Conservation (phyloP, 306 rosid species). For the Carpinus fangiana region DNA sequence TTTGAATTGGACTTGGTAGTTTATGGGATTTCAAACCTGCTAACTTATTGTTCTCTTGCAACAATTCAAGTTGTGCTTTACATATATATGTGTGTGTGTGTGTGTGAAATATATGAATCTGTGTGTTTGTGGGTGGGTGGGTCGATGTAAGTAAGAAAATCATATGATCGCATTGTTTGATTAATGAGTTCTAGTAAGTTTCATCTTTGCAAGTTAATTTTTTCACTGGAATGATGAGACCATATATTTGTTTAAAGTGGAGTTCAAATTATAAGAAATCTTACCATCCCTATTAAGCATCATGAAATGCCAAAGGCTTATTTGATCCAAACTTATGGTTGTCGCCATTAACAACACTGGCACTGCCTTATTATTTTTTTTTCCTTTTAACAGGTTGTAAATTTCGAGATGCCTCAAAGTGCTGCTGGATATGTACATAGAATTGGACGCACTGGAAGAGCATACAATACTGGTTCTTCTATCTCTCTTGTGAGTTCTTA, state of each 20-base stretch:
- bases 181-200: neutral
- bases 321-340: neutral
- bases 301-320: neutral
- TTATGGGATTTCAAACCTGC: neutral
- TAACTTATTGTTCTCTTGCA: neutral
- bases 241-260: neutral
- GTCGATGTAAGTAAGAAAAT: no score
- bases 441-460: constrained; percentile 98
- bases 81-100: neutral
- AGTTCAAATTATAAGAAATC: neutral
- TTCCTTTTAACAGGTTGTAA: constrained; percentile 67
- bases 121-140: neutral
- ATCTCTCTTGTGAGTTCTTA: constrained; percentile 76
- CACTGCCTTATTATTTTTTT: neutral
- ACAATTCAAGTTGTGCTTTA: neutral
- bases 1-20: neutral
- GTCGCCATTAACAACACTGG: neutral
- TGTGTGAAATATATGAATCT: neutral
- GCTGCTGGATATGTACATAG: constrained; percentile 82
- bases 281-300: neutral
- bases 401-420: constrained; percentile 84
- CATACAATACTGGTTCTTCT: constrained; percentile 81
- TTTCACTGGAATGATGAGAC: neutral
- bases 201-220: neutral
- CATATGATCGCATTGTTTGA: neutral